Conservation (phyloP, 225 moss, liverwort and hornwort genomes). For the Anthoceros angustus region DNA sequence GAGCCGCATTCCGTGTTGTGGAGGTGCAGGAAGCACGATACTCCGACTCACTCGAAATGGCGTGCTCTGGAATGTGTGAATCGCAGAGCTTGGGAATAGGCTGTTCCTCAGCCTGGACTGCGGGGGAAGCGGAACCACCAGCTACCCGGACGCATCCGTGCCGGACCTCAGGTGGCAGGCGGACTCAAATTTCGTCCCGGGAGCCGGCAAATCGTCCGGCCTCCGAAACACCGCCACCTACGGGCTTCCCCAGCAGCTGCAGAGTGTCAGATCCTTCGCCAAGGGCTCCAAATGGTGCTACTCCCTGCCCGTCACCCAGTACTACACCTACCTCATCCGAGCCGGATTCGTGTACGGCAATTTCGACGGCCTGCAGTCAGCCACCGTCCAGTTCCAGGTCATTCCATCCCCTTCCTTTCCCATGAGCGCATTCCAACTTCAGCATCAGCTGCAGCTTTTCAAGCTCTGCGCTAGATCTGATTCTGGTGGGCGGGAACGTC, state of each 20-base stretch:
- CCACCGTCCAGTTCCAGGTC: not conserved
- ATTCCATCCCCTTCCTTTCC: no score
- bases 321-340: not conserved
- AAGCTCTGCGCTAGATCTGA: not conserved
- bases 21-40: no score
- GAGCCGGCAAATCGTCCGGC: not conserved
- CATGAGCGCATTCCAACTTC: no score
- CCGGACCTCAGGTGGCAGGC: not conserved
- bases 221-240: not conserved
- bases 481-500: not conserved
- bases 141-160: not conserved
- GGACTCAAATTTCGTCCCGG: not conserved
- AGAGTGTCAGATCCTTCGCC: not conserved
- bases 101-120: constrained; percentile 2
- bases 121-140: not conserved
- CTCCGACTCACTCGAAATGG: no score
- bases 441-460: not conserved
- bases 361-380: not conserved
- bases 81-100: not conserved
- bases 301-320: not conserved
- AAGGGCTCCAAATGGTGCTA: not conserved
- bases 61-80: no score
- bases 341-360: not conserved
- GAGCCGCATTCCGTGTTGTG: no score
- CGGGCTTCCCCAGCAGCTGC: not conserved